phyloP scores from a whole-genome alignment of 106 monocot species.

The Agapanthus africanus region DNA sequence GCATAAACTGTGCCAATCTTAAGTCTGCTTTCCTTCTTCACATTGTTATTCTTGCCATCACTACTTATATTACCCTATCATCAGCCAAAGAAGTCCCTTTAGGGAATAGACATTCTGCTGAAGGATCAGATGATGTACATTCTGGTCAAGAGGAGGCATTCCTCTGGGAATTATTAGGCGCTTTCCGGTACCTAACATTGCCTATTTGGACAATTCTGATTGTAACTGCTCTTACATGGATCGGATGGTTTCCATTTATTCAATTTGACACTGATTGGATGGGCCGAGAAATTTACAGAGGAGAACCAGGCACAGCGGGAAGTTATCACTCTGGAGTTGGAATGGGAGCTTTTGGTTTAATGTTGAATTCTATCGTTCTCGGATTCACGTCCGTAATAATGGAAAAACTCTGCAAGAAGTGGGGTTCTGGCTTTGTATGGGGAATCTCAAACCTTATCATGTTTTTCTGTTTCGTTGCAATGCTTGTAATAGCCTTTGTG shows the following conservation, averaged over 20 bases:
- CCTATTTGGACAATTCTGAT: conserved; percentile 74
- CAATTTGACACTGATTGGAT: conserved; percentile 96
- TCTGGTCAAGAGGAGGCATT: conserved; percentile 42
- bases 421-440: conserved; percentile 71
- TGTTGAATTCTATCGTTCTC: conserved; percentile 82
- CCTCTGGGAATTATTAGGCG: conserved; percentile 63
- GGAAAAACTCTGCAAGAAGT: conserved; percentile 73
- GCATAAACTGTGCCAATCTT: conserved; percentile 75
- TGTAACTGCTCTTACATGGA: conserved; percentile 68
- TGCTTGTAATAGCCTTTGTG: conserved; percentile 61
- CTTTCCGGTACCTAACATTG: conserved; percentile 53
- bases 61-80: conserved; percentile 57
- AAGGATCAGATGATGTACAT: conserved; percentile 26
- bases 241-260: conserved; percentile 78
- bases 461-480: conserved; percentile 61
- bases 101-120: conserved; percentile 12
- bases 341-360: conserved; percentile 75
- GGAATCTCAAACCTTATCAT: conserved; percentile 69
- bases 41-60: conserved; percentile 53
- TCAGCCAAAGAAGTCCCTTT: conserved; percentile 56
- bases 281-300: conserved; percentile 83
- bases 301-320: conserved; percentile 49
- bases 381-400: conserved; percentile 60
- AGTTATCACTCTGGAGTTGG: conserved; percentile 73
- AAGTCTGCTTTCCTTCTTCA: conserved; percentile 89